Percentiles rank a stretch among this genome's conserved stretches.
These are phyloP conservation scores for Syzygium aqueum DNA, from an alignment of 345 rosid genomes.

Conservation along the genomic window DNA sequence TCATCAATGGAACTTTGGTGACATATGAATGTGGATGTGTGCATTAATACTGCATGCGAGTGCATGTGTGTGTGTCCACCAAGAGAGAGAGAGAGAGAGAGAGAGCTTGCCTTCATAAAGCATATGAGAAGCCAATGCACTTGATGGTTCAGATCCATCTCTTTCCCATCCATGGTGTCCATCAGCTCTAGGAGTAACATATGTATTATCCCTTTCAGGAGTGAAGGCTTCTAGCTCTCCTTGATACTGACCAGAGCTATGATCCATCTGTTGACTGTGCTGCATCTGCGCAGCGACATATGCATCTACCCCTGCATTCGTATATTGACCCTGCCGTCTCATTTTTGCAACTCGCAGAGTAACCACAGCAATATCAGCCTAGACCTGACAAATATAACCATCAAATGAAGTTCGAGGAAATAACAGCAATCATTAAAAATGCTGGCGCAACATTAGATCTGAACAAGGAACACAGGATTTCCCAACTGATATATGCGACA, in stretches of 20 bases:
- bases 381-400: not conserved
- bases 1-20: not conserved
- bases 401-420: not conserved
- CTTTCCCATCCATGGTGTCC: constrained; percentile 76
- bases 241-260: constrained; percentile 42
- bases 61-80: not conserved
- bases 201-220: constrained; percentile 71
- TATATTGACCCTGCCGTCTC: constrained; percentile 68
- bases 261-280: constrained; percentile 45
- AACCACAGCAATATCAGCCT: not conserved
- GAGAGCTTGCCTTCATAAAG: constrained; percentile 47
- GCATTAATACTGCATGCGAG: not conserved
- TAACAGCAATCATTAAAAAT: not conserved
- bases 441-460: not conserved
- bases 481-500: not conserved
- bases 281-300: constrained; percentile 57
- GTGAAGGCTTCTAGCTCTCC: constrained; percentile 88
- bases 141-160: constrained; percentile 54
- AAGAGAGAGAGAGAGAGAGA: not conserved
- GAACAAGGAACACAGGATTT: not conserved
- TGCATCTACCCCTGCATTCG: constrained; percentile 40
- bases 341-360: constrained; percentile 7
- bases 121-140: constrained; percentile 35
- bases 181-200: constrained; percentile 34
- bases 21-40: not conserved